phyloP scores from a whole-genome alignment of 352 stramenopile species.

The Pythium sukuiense region DNA sequence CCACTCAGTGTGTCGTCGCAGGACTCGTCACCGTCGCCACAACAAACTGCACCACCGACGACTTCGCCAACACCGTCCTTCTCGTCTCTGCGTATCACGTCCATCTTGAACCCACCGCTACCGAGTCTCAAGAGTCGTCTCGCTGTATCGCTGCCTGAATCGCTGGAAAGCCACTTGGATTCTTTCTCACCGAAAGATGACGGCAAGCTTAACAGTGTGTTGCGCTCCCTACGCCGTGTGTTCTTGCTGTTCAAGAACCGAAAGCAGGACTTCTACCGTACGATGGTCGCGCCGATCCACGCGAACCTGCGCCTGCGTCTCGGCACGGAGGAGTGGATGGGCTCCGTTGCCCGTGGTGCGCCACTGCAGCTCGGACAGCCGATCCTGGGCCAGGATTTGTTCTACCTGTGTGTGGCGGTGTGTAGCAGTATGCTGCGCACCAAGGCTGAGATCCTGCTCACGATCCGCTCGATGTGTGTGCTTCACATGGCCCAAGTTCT shows the following conservation, averaged over 20 bases:
- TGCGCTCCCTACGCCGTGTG: conserved; percentile 58
- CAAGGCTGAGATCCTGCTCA: conserved; percentile 79
- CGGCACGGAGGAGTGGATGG: conserved; percentile 47
- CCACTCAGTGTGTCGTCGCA: conserved; percentile 11
- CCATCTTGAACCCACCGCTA: conserved; percentile 53
- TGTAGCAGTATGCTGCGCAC: conserved; percentile 78
- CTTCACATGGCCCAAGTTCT: conserved; percentile 81
- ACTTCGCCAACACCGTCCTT: conserved; percentile 42
- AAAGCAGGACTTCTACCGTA: conserved; percentile 49
- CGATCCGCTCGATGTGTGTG: conserved; percentile 73
- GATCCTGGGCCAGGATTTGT: conserved; percentile 72
- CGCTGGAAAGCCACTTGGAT: conserved; percentile 64
- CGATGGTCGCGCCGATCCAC: conserved; percentile 49
- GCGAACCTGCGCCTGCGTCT: conserved; percentile 49
- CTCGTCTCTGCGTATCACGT: conserved; percentile 70
- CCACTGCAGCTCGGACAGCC: conserved; percentile 58
- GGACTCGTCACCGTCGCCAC: conserved; percentile 16
- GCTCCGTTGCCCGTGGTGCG: conserved; percentile 42
- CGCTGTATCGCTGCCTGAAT: conserved; percentile 65
- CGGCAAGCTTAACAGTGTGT: conserved; percentile 69
- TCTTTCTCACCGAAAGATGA: conserved; percentile 76
- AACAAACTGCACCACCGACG: conserved; percentile 1
- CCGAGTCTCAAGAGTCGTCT: conserved; percentile 61
- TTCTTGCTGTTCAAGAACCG: conserved; percentile 57
- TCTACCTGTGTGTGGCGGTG: conserved; percentile 71